phyloP scores from a whole-genome alignment of 139 green algal species.

The Chlorella sp. region DNA sequence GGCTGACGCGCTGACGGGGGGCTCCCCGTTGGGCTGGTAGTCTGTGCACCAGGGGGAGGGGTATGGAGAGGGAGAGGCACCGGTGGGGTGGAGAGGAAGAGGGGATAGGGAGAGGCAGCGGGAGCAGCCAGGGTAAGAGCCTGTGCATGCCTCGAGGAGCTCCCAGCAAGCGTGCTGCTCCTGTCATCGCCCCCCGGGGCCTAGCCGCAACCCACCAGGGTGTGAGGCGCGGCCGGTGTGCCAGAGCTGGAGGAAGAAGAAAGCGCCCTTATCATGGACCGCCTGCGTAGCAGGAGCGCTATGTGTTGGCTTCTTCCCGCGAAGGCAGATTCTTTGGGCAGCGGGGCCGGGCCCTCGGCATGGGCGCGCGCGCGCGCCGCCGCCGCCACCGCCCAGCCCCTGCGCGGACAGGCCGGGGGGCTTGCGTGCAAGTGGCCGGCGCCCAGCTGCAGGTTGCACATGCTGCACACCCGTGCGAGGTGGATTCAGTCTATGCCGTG shows the following conservation, averaged over 20 bases:
- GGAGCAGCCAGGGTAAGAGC: background rate
- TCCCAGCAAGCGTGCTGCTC: background rate
- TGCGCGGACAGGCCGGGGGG: too few relatives aligned
- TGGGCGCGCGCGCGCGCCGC: too few relatives aligned
- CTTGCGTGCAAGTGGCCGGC: too few relatives aligned
- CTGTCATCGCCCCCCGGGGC: background rate
- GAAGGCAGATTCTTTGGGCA: too few relatives aligned
- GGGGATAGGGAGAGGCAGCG: background rate
- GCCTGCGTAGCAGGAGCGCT: too few relatives aligned
- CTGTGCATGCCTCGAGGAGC: too few relatives aligned
- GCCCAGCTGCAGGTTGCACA: too few relatives aligned
- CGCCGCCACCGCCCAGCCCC: too few relatives aligned
- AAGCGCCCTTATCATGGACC: conserved; percentile 62
- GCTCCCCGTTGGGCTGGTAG: conserved; percentile 52
- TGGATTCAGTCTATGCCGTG: too few relatives aligned
- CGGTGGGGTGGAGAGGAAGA: background rate
- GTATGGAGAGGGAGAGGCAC: background rate
- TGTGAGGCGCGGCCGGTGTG: conserved; percentile 62
- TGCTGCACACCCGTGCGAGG: too few relatives aligned
- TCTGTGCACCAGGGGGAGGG: background rate
- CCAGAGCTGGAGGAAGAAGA: conserved; percentile 80
- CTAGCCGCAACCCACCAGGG: conserved; percentile 7
- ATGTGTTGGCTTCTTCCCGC: too few relatives aligned
- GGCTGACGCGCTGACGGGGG: conserved; percentile 61
- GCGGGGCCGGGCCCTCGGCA: too few relatives aligned